phyloP scores from a whole-genome alignment of 2,329 filamentous ascomycete species.

The Xylaria sp. region DNA sequence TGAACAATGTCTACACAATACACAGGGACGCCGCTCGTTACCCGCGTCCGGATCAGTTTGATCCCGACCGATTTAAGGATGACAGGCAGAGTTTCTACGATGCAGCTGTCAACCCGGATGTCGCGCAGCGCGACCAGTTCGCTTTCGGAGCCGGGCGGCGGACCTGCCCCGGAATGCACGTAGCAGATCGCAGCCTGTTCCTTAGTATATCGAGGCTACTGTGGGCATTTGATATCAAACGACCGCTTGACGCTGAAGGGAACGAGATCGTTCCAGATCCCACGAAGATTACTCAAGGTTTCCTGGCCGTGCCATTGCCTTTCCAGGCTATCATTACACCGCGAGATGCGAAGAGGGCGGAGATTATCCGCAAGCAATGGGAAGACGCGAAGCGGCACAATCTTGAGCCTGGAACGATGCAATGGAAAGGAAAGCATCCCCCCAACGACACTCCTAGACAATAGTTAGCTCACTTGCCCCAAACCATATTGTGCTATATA shows the following conservation, averaged over 20 bases:
- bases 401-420: neutral
- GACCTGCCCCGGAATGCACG: conserved; percentile 66
- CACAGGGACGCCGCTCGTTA: conserved; percentile 57
- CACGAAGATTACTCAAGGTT: neutral
- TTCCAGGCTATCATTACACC: neutral
- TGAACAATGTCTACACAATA: conserved; percentile 60
- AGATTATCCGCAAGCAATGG: neutral
- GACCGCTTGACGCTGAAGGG: neutral
- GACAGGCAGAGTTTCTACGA: conserved; percentile 44
- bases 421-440: neutral
- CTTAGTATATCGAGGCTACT: neutral
- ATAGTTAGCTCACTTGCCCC: neutral
- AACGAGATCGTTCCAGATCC: neutral
- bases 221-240: neutral
- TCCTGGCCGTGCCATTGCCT: neutral
- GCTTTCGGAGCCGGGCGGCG: conserved; percentile 66
- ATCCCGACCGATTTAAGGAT: conserved; percentile 50
- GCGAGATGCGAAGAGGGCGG: neutral
- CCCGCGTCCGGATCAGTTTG: conserved; percentile 54
- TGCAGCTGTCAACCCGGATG: conserved; percentile 50
- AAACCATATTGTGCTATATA: neutral
- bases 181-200: conserved; percentile 56
- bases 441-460: neutral
- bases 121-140: conserved; percentile 62
- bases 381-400: neutral